Conservation (phyloP, 2,329 filamentous ascomycete genomes). For the Zarea fungicola region DNA sequence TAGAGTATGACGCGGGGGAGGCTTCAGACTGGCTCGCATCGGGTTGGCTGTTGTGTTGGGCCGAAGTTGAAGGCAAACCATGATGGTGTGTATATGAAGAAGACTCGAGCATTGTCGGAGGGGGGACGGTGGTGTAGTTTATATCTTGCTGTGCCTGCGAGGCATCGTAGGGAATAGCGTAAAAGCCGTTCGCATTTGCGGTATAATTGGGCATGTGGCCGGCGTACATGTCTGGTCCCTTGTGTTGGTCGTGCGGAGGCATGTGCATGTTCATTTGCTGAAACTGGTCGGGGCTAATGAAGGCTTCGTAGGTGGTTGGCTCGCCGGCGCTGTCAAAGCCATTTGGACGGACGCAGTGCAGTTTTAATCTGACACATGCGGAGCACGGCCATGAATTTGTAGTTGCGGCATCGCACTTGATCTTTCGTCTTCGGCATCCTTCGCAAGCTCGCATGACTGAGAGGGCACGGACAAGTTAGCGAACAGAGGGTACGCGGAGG, state of each 20-base stretch:
- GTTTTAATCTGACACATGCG: slow-evolving; percentile 84
- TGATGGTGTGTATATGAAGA: slow-evolving; percentile 40
- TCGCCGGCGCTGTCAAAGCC: slow-evolving; percentile 53
- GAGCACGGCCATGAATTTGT: slow-evolving; percentile 98
- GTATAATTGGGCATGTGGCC: slow-evolving; percentile 45
- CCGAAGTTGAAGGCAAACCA: slow-evolving; percentile 50
- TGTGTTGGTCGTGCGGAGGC: slow-evolving; percentile 35
- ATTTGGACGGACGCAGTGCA: slow-evolving; percentile 87
- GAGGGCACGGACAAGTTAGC: too few relatives aligned
- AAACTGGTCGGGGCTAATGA: slow-evolving; percentile 29
- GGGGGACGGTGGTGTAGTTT: slow-evolving; percentile 49
- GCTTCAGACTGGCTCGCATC: slow-evolving; percentile 24
- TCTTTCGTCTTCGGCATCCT: slow-evolving; percentile 90
- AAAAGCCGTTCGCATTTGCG: slow-evolving; percentile 40
- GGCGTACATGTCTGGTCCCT: slow-evolving; percentile 41
- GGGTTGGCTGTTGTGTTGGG: slow-evolving; percentile 27
- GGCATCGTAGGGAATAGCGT: slow-evolving; percentile 43
- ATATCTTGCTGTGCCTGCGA: slow-evolving; percentile 41
- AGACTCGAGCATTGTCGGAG: slow-evolving; percentile 46
- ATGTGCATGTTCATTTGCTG: slow-evolving; percentile 51
- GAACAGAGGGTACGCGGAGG: neutral
- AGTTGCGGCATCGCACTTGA: slow-evolving; percentile 95
- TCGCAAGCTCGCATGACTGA: slow-evolving; percentile 99
- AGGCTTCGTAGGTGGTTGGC: slow-evolving; percentile 27
- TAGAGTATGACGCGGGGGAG: slow-evolving; percentile 49